Percentiles rank a stretch among this genome's conserved stretches.
Evolutionary conservation across 495 filamentous ascomycete genomes (phyloP).

Genomic region (Penicillium manginii): DNA sequence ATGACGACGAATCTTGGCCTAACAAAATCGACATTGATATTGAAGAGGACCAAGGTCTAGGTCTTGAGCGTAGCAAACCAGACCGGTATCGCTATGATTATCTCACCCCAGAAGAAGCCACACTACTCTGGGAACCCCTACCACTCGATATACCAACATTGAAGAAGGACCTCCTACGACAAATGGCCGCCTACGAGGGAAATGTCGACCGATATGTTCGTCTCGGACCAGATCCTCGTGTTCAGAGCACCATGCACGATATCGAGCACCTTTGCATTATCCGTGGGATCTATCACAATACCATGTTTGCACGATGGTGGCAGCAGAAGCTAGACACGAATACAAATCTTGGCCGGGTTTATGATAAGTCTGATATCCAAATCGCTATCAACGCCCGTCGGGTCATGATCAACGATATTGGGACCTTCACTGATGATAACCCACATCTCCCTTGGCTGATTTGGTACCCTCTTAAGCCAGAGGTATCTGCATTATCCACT

Average conservation of each 20-base stretch:
- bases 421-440: neutral
- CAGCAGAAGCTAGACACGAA: constrained; percentile 9
- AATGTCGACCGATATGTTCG: constrained; percentile 29
- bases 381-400: constrained; percentile 1
- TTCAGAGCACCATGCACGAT: constrained; percentile 15
- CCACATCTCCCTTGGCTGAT: neutral
- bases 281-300: constrained; percentile 29
- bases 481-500: neutral
- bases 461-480: neutral
- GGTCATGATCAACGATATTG: constrained; percentile 4
- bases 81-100: neutral
- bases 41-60: neutral
- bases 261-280: constrained; percentile 21
- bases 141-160: constrained; percentile 26
- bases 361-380: neutral
- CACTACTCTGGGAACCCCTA: constrained; percentile 17
- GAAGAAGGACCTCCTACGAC: constrained; percentile 29
- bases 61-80: constrained; percentile 4
- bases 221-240: constrained; percentile 3
- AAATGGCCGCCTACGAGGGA: constrained; percentile 30
- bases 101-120: neutral
- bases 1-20: too few species aligned
- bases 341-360: too few species aligned
- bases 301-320: constrained; percentile 30
- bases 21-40: constrained; percentile 5